Conservation (phyloP, 306 rosid species). For the Acacia confusa region DNA sequence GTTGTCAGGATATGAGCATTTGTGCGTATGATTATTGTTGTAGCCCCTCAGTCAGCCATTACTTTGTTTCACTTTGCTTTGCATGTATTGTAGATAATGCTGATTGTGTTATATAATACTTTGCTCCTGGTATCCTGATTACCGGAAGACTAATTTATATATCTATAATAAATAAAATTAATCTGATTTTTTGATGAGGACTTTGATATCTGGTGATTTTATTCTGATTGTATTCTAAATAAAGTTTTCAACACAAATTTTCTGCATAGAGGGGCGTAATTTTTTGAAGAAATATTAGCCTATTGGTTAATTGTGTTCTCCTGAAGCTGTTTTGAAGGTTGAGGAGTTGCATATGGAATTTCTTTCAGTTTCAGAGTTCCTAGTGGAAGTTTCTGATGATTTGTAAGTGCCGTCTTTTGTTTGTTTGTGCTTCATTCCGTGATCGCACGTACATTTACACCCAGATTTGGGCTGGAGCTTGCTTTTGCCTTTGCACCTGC, state of each 20-base stretch:
- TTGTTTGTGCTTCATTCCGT: conserved; percentile 23
- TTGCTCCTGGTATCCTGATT: background rate
- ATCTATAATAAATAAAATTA: background rate
- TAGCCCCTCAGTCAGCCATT: background rate
- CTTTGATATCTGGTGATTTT: background rate
- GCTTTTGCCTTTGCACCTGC: conserved; percentile 8
- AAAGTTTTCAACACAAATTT: conserved; percentile 14
- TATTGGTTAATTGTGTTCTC: conserved; percentile 38
- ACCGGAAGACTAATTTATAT: background rate
- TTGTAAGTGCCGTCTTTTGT: conserved; percentile 58
- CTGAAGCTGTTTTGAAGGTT: conserved; percentile 61
- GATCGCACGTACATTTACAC: background rate
- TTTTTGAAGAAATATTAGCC: conserved; percentile 20
- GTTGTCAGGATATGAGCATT: background rate
- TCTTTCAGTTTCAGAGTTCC: conserved; percentile 81
- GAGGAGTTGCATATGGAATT: conserved; percentile 90
- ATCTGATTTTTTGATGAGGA: background rate
- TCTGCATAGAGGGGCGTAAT: conserved; percentile 1
- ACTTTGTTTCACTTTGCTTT: background rate
- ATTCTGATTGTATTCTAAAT: background rate
- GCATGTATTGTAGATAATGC: background rate
- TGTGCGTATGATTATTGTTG: background rate
- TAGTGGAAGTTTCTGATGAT: conserved; percentile 91
- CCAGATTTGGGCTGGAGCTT: background rate
- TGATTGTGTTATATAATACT: background rate